These are phyloP conservation scores for Ceratocystis albifundus DNA, from an alignment of 2,329 filamentous ascomycete species.

Conservation along the genomic window DNA sequence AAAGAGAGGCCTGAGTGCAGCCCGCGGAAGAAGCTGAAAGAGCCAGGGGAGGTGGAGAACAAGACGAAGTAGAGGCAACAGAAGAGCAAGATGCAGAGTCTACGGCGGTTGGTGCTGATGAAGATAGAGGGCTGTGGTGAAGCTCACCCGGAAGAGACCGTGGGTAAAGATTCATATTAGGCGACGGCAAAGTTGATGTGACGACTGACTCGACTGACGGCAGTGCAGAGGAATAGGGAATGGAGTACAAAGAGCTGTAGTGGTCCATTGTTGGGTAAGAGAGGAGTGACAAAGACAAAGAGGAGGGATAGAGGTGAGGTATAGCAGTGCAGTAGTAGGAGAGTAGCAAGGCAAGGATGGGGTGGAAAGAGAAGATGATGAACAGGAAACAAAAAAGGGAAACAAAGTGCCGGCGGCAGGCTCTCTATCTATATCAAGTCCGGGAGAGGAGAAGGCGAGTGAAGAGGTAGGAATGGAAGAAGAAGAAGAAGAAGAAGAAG, in stretches of 20 bases:
- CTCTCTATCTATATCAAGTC: constrained; percentile 6
- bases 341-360: constrained; percentile 22
- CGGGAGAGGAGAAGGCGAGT: not conserved
- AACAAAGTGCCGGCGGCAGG: not conserved
- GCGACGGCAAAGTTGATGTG: constrained; percentile 17
- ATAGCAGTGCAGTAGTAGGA: constrained; percentile 20
- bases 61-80: not conserved
- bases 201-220: constrained; percentile 19
- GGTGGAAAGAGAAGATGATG: constrained; percentile 23
- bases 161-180: constrained; percentile 18
- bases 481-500: not conserved
- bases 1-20: constrained; percentile 8
- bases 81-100: constrained; percentile 6
- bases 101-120: not conserved
- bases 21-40: not conserved
- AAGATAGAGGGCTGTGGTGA: not conserved
- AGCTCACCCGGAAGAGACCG: not conserved
- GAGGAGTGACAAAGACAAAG: constrained; percentile 7
- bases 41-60: not conserved
- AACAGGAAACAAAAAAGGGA: constrained; percentile 7
- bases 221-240: constrained; percentile 18
- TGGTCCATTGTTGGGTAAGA: constrained; percentile 7
- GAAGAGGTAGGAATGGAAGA: too few species aligned
- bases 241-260: constrained; percentile 15
- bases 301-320: constrained; percentile 11